A percentile compares a stretch with the other conserved stretches of the same genome.
Conservation (phyloP, 306 rosid genomes). For the Gastrolobium bilobum region DNA sequence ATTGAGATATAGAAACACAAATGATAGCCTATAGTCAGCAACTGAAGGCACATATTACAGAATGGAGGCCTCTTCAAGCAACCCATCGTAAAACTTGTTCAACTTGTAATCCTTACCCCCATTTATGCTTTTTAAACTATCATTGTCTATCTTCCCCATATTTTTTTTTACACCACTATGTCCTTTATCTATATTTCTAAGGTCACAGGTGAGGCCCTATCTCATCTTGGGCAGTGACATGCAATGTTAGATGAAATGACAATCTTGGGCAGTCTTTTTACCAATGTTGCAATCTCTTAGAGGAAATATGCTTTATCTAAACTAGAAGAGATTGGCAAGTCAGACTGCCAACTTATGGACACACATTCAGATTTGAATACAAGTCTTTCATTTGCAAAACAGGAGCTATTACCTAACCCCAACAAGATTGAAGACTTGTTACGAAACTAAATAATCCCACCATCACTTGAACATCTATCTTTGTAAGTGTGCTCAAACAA, state of each 20-base stretch:
- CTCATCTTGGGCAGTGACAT: slow-evolving; percentile 15
- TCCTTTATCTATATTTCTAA: not conserved
- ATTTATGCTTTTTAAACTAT: slow-evolving; percentile 15
- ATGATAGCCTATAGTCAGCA: not conserved
- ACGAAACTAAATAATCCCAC: slow-evolving; percentile 1
- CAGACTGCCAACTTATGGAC: slow-evolving; percentile 27
- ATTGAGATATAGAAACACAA: slow-evolving; percentile 18
- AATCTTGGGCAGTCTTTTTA: not conserved
- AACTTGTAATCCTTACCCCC: slow-evolving; percentile 17
- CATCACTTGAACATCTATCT: not conserved
- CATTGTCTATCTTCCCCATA: not conserved
- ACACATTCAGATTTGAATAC: not conserved
- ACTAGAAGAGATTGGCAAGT: not conserved
- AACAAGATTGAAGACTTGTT: slow-evolving; percentile 3
- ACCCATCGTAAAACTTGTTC: not conserved
- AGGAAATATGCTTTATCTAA: not conserved
- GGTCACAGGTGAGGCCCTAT: not conserved
- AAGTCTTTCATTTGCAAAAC: slow-evolving; percentile 2
- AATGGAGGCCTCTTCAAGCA: not conserved
- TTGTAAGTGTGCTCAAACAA: slow-evolving; percentile 17
- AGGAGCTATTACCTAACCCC: slow-evolving; percentile 4
- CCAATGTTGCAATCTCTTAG: slow-evolving; percentile 9
- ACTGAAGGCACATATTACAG: not conserved
- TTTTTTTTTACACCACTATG: not conserved
- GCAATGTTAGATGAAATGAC: slow-evolving; percentile 19